phyloP scores from a whole-genome alignment of 2,329 filamentous ascomycete species.

The Ophiostoma quercus region DNA sequence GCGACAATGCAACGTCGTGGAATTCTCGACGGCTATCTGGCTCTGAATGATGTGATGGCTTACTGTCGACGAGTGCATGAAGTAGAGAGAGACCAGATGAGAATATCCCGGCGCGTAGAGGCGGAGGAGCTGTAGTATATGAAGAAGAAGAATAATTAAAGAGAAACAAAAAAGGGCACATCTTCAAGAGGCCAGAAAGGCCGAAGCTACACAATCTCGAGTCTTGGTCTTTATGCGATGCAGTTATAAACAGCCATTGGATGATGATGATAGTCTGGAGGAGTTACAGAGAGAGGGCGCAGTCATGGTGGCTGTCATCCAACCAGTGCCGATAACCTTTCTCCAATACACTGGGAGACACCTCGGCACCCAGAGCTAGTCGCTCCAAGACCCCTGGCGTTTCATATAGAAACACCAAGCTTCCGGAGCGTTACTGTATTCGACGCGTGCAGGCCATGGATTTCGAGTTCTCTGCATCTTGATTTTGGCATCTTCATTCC shows the following conservation, averaged over 20 bases:
- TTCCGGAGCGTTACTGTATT: background rate
- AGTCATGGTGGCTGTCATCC: background rate
- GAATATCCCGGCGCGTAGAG: background rate
- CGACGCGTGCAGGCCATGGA: background rate
- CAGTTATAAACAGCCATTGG: background rate
- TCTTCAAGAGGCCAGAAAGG: background rate
- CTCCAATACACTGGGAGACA: background rate
- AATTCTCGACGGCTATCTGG: background rate
- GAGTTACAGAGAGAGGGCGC: background rate
- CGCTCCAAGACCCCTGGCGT: background rate
- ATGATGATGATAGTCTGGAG: background rate
- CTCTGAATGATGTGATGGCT: background rate
- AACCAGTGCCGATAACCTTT: background rate
- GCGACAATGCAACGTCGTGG: background rate
- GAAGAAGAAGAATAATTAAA: too few species aligned
- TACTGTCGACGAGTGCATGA: too few species aligned
- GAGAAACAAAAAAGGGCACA: background rate
- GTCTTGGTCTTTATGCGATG: background rate
- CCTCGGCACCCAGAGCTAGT: background rate
- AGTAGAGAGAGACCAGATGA: background rate
- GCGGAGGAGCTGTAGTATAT: background rate
- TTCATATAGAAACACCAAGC: conserved; percentile 1
- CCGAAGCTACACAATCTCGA: too few species aligned
- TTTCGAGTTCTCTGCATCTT: too few species aligned
- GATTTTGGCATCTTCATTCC: too few species aligned